Evolutionary conservation across 2,329 filamentous ascomycete genomes (phyloP), one percentile per base, ranked within the genome.

Genomic region (Pyrenophora teres): DNA sequence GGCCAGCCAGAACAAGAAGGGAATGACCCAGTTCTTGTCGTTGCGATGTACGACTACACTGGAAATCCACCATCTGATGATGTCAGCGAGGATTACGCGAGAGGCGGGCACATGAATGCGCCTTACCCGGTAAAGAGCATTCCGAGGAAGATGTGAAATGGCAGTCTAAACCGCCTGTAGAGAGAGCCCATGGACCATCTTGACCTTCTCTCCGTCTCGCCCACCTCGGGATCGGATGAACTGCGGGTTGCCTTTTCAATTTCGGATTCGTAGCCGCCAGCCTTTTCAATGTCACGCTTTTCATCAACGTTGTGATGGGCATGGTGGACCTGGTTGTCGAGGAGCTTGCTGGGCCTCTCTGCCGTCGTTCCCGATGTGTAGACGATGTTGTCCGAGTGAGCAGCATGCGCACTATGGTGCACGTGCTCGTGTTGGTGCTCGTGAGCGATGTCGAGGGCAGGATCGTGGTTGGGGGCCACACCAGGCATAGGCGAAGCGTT

Each of bases 11-110:
- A 96, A 70, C 43, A 96, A 80, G 75, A 95, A 94, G 0, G 92
- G 91, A 42, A 92, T 83, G 50, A 95, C 75, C 91, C 91, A 96
- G 67, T 90, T 90, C 74, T 82, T 80, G 63, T 91, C 85, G 52
- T 87, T 62, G 52, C 84, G 84, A 71, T 93, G 90, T 46, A 90
- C 78, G 52, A 92, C 79, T 40, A 93, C 77, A 47, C 86, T 84
- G 6, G 87, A 86, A 59, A 92, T 87, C 88, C 88, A 92, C 89
- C 89, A 92, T 65, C 81, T 75, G 54, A 25, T 37, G 12, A 27
- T 43, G 63, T 73, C 42, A 73, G 66, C 54, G 38, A 15, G 37
- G 19, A 41, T 27, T 31, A 36, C 40, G 31, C 47, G 13, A 44
- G 37, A 44, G 18, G 23, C 40, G 40, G 46, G 36, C 41, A 40